These are phyloP conservation scores for Amylostereum areolatum DNA, from an alignment of 1,284 basidiomycete genomes.

Conservation along the genomic window DNA sequence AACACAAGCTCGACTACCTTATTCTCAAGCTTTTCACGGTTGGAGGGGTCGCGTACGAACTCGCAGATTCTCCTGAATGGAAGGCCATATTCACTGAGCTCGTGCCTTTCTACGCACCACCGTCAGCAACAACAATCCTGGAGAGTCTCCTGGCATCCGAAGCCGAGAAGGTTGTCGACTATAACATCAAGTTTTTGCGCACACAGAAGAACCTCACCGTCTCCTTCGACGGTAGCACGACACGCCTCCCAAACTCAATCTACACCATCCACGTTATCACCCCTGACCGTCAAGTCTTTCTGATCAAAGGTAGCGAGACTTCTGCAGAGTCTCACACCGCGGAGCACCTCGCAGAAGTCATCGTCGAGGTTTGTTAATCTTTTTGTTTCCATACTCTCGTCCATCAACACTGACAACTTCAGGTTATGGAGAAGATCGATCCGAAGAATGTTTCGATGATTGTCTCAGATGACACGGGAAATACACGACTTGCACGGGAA, in stretches of 20 bases:
- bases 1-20: background rate
- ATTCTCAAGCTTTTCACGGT: background rate
- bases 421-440: constrained; percentile 18
- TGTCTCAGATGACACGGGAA: constrained; percentile 27
- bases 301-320: constrained; percentile 6
- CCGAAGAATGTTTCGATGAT: constrained; percentile 17
- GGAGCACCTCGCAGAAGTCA: constrained; percentile 10
- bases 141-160: background rate
- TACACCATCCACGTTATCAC: constrained; percentile 13
- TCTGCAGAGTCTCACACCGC: constrained; percentile 8
- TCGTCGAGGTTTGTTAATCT: constrained; percentile 12
- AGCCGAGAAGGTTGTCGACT: background rate
- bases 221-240: constrained; percentile 12
- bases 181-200: constrained; percentile 3
- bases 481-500: constrained; percentile 20
- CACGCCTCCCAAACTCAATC: constrained; percentile 4
- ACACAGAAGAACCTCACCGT: constrained; percentile 9
- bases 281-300: constrained; percentile 1
- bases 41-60: background rate
- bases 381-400: background rate
- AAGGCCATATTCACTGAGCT: background rate
- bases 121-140: background rate
- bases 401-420: too few relatives aligned
- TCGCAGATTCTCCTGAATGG: background rate
- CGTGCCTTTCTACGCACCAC: background rate